phyloP scores from a whole-genome alignment of 208 protist genomes.

The Leishmania turanica region DNA sequence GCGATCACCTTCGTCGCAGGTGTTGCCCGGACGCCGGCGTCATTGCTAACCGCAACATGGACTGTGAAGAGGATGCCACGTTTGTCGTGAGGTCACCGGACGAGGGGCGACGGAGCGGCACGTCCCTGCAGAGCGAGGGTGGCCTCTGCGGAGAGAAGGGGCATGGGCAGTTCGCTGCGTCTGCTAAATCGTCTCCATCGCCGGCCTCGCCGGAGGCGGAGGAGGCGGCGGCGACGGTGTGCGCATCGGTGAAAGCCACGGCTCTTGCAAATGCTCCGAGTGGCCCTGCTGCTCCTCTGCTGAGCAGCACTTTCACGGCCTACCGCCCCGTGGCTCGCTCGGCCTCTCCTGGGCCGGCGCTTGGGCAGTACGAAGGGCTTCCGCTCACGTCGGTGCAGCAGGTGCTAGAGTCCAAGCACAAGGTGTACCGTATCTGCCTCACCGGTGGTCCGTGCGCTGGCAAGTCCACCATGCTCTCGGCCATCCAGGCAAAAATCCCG shows the following conservation, averaged over 20 bases:
- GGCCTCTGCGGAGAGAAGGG: not conserved
- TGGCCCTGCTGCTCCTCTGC: not conserved
- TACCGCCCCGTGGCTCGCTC: conserved; percentile 54
- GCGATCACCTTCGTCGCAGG: not conserved
- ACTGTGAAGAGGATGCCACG: not conserved
- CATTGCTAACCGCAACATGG: not conserved
- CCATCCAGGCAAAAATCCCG: conserved; percentile 63
- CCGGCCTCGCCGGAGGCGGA: conserved; percentile 6
- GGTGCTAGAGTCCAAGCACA: conserved; percentile 50
- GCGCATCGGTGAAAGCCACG: not conserved
- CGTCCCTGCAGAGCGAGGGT: not conserved
- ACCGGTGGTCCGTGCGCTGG: conserved; percentile 86
- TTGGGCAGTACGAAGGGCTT: conserved; percentile 50
- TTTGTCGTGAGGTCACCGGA: not conserved
- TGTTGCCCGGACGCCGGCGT: not conserved
- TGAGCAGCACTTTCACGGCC: not conserved
- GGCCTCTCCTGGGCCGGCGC: conserved; percentile 50
- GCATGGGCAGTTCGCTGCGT: not conserved
- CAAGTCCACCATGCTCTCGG: conserved; percentile 77
- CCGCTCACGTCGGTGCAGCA: conserved; percentile 48
- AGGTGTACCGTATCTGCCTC: conserved; percentile 70
- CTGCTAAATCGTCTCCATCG: conserved; percentile 20
- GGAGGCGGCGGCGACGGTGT: not conserved
- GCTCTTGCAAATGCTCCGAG: not conserved
- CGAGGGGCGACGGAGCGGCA: not conserved